Base-by-base conservation (phyloP, 768 basidiomycete genomes). In the Candolleomyces eurysporus region DNA sequence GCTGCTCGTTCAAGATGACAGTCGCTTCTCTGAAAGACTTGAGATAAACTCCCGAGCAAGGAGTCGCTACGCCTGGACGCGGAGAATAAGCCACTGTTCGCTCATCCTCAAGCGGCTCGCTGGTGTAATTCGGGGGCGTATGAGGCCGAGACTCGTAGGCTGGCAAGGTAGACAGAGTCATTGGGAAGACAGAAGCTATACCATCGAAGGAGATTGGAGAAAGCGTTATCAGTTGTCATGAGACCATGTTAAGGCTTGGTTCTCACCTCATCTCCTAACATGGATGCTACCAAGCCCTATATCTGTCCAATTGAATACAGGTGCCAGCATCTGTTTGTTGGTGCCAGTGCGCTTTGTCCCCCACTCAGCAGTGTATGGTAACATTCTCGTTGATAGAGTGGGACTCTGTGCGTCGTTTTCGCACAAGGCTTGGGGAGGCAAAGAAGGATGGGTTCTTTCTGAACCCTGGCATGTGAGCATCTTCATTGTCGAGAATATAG, bases 1-100 rank as follows among this genome's bases (percentile, higher is more conserved):
- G 73, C 60, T 79, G 78, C 52, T 76, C 73, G 48, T 72, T 71
- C 48, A 79, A 68, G 17, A 77, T 74, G 26, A 81, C 63, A 0
- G 73, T 78, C 8, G 71, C 71, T 46, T 73, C 69, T 8, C 70
- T 68, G 75, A 76, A 79, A 10, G 65, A 56, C 53, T 71, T 73
- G 4, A 69, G 67, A 56, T 75, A 70, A 19, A 65, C 72, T 36
- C 74, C 74, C 58, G 59, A 16, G 21, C 43, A 22, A 30, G 68
- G 53, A 19, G 53, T 58, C 11, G 62, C 43, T 14, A 61, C 59
- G 8, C 72, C 71, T 30, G 66, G 66, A 21, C 78, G 74, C 1
- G 77, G 79, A 0, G 74, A 77, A 39, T 69, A 76, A 26, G 76
- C 73, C 21, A 81, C 63, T 5, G 73, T 76, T 56, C 74, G 71